Evolutionary conservation across 495 filamentous ascomycete species (phyloP), one percentile per base, ranked within the genome.

Genomic region (Podospora pseudoanserina): DNA sequence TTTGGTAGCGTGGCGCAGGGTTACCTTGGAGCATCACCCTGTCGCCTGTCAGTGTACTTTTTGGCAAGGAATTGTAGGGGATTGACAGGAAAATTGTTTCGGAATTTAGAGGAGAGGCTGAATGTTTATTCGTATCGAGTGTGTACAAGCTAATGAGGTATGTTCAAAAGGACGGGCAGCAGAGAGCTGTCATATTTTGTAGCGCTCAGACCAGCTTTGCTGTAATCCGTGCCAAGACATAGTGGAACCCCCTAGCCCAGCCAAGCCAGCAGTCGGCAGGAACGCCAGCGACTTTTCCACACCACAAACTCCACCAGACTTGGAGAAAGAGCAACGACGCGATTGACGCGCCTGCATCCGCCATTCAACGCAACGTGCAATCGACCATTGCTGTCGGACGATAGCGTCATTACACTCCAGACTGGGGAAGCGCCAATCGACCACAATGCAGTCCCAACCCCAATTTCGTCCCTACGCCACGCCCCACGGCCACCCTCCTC

Each of bases 401-500:
- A 28, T 39, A 70, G 60, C 58, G 68, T 23, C 57, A 60, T 55
- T 11, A 57, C 62, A 20, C n/a, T 20, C 55, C n/a, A 26, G 23
- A 26, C n/a, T 26, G 23, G 23, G 23, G 55, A 58, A 20, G 55
- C 55, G 55, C n/a, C 55, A 61, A 68, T 26, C 27, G 64, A 32
- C 44, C 71, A 79, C 67, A 72, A 84, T 84, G 82, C 82, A 84
- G 76, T 71, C 76, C n/a, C 61, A 63, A 32, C 61, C 32, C 60
- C 75, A 81, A 68, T 84, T 80, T 73, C 81, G 81, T 58, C 73
- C 78, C 60, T 83, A 83, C 74, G 76, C 77, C 66, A 78, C 77
- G 71, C 80, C 79, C 68, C 80, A 82, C 70, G 76, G 55, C 55
- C 55, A 58, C 6, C 16, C 64, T 16, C 39, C 39, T 49, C 39